Evolutionary conservation across 2,329 filamentous ascomycete genomes (phyloP).

Genomic region (Aspergillus calidoustus): DNA sequence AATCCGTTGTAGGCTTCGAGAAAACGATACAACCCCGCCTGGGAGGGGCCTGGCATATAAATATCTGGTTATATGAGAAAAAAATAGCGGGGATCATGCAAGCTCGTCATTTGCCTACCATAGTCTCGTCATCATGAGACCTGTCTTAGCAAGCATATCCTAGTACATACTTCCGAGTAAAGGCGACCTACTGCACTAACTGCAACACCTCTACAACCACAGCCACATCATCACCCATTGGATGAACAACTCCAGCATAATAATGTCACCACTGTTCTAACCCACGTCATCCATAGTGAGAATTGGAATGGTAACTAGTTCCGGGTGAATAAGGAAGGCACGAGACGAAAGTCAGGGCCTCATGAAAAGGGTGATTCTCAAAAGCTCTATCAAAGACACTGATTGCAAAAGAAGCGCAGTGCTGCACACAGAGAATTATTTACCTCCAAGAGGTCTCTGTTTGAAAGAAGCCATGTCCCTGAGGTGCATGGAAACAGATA

Average conservation of each 20-base stretch:
- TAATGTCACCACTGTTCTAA: background rate
- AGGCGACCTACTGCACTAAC: no score
- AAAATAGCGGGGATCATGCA: background rate
- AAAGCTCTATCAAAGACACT: background rate
- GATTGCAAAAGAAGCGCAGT: background rate
- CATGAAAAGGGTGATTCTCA: background rate
- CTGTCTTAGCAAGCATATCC: background rate
- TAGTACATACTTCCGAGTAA: no score
- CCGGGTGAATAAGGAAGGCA: background rate
- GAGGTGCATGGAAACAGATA: conserved; percentile 35
- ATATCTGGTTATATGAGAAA: no score
- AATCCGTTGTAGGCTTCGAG: no score
- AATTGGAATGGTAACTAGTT: background rate
- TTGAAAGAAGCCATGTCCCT: conserved; percentile 36
- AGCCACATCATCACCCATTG: no score
- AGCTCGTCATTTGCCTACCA: background rate
- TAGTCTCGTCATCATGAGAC: background rate
- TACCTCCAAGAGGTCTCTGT: conserved; percentile 33
- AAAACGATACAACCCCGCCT: no score
- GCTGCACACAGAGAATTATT: background rate
- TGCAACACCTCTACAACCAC: no score
- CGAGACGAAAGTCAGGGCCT: background rate
- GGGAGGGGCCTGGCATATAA: no score
- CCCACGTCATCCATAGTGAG: background rate
- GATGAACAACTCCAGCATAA: no score